Base-by-base conservation (phyloP, 192 early-diverging fungal species). In the Coemansia sp. region DNA sequence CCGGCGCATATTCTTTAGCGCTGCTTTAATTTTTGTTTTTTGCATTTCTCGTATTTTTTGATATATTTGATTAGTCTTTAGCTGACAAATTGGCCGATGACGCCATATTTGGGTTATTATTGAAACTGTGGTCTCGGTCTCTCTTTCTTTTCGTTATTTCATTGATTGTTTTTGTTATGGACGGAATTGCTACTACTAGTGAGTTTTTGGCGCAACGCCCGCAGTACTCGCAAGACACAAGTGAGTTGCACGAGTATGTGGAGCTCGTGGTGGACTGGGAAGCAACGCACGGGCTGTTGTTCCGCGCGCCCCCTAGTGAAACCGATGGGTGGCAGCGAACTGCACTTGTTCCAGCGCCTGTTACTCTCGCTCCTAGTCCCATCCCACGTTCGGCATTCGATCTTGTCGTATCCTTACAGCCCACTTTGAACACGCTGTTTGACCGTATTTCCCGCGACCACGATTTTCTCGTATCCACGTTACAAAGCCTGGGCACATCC, bases 321-420 rank as follows among this genome's bases (percentile, higher is more conserved):
- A 67, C 63, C 51, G 42, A 61, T 62, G 67, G 50, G 2, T 69
- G 61, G 72, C 60, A 57, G 40, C 72, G 73, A 20, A 53, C 81
- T 10, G 70, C 84, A 9, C 82, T 91, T 21, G 86, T 86, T 28
- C 93, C 94, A 57, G 92, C 93, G 1, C 95, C 95, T 6, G 74
- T 96, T 37, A 83, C 94, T 0, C 83, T 98, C 20, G 90, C 89
- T 48, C 96, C 96, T 3, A 87, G 91, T 1, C 88, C 90, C 7
- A 93, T 93, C 62, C 95, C 95, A 7, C 75, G 80, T 26, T 60
- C 54, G 17, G 81, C 81, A 60, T 98, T 90, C 69, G 83, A 91
- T 10, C 82, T 86, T 34, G 96, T 93, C 4, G 62, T 86, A 40
- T 53, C 70, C 6, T 68, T 97, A 17, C 94, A 96, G 72, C 89